These are phyloP conservation scores for Penicillium tannophilum DNA, from an alignment of 495 filamentous ascomycete species.

Conservation along the genomic window DNA sequence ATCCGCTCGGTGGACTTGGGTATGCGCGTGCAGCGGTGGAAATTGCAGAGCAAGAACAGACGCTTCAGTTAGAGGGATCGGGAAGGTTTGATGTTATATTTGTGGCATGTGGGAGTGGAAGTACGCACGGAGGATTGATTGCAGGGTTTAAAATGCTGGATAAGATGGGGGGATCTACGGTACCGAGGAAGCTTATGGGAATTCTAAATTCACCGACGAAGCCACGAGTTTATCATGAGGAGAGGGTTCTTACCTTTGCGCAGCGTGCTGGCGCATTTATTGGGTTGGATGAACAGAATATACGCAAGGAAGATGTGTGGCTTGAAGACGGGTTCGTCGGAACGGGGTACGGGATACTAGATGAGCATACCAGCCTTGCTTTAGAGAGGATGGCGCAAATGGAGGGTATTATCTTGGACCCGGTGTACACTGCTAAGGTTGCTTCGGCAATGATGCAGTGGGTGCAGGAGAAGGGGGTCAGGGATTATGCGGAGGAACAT, in stretches of 20 bases:
- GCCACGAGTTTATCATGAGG: constrained; percentile 31
- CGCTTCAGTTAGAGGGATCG: constrained; percentile 18
- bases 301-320: constrained; percentile 34
- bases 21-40: constrained; percentile 44
- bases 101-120: constrained; percentile 44
- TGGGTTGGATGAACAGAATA: constrained; percentile 32
- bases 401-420: constrained; percentile 39
- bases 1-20: constrained; percentile 42
- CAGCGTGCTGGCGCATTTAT: constrained; percentile 29
- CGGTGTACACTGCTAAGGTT: constrained; percentile 45
- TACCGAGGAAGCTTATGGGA: constrained; percentile 32
- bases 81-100: constrained; percentile 41
- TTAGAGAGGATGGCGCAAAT: constrained; percentile 30
- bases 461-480: constrained; percentile 28
- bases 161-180: constrained; percentile 9
- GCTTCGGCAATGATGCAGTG: constrained; percentile 35
- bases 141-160: constrained; percentile 43
- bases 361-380: constrained; percentile 24
- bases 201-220: constrained; percentile 40
- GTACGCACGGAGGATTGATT: constrained; percentile 41
- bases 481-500: constrained; percentile 8
- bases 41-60: constrained; percentile 37
- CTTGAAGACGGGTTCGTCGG: constrained; percentile 42
- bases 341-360: constrained; percentile 37
- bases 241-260: constrained; percentile 37